Percentiles rank a stretch among this genome's conserved stretches.
Evolutionary conservation across 179 eudicot species (phyloP).

Genomic region (Camellia oleifera): DNA sequence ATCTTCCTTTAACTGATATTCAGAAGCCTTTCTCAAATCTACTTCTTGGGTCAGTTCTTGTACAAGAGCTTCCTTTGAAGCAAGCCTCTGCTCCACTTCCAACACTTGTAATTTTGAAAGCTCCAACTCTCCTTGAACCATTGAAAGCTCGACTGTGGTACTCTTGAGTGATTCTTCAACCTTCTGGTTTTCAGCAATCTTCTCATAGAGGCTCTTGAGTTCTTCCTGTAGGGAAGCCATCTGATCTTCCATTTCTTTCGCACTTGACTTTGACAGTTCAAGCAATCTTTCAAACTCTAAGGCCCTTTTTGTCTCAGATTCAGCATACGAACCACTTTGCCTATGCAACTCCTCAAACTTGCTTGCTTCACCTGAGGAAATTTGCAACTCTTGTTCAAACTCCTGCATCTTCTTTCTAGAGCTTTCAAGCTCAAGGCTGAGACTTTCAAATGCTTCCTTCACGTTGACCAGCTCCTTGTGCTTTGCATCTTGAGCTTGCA

Average conservation of each 20-base stretch:
- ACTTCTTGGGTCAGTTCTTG: slow-evolving; percentile 42
- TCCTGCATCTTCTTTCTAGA: slow-evolving; percentile 67
- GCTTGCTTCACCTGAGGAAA: slow-evolving; percentile 40
- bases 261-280: slow-evolving; percentile 38
- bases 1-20: too few relatives aligned
- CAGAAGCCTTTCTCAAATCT: slow-evolving; percentile 13
- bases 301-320: slow-evolving; percentile 50
- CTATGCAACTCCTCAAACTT: slow-evolving; percentile 59
- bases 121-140: slow-evolving; percentile 35
- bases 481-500: slow-evolving; percentile 65
- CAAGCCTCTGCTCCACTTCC: slow-evolving; percentile 34
- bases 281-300: slow-evolving; percentile 50
- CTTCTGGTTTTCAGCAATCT: slow-evolving; percentile 60
- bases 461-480: slow-evolving; percentile 62
- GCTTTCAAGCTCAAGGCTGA: slow-evolving; percentile 62
- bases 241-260: slow-evolving; percentile 60
- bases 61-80: slow-evolving; percentile 33
- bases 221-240: slow-evolving; percentile 52
- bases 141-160: slow-evolving; percentile 36
- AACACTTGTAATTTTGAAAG: slow-evolving; percentile 31
- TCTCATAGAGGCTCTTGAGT: slow-evolving; percentile 41
- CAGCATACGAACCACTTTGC: slow-evolving; percentile 51
- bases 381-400: slow-evolving; percentile 54
- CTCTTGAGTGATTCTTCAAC: slow-evolving; percentile 44
- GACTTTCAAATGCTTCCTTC: slow-evolving; percentile 63